Evolutionary conservation across 345 rosid species (phyloP), one percentile per base, ranked within the genome.

Genomic region (Lenwebbia sp.): DNA sequence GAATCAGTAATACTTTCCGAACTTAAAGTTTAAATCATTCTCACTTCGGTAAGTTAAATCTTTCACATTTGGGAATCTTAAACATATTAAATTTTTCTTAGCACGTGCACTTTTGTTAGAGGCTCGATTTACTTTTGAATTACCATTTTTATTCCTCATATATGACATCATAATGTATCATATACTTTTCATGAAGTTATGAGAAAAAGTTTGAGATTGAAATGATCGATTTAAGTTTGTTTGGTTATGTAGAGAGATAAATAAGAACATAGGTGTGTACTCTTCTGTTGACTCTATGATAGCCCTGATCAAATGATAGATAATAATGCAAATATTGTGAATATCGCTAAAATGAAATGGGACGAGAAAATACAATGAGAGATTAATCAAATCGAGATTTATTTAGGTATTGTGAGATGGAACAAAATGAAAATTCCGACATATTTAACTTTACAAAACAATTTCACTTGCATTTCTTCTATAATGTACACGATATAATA

Each of bases 1-100:
- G 11, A 60, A 60, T 6, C 0, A n/a, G 10, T 60, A 14, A 60
- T 28, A 0, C 19, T 60, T 60, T 60, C 1, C 4, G 37, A 13
- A 14, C 74, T 28, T 13, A 13, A 13, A 60, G 28, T 28, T 60
- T 60, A 60, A 60, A 3, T 58, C 70, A n/a, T 60, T 60, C 74
- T 60, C 37, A 28, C 4, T 60, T 62, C 17, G 40, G 6, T 62
- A 62, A 62, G 41, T 30, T 14, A 62, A 30, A 30, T 62, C 22
- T 62, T 30, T 62, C 0, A 0, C 41, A 15, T 30, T 62, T 62
- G 0, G 22, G 22, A 62, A 30, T 62, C 22, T 30, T 30, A 7
- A 62, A 4, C 1, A 7, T 62, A 62, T 28, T 7, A 1, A 30
- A 3, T 62, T 62, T 62, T 60, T 60, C 21, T 60, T 60, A 30